These are phyloP conservation scores for Paracoccidioides brasiliensis DNA, from an alignment of 2,329 filamentous ascomycete genomes.

Conservation along the genomic window DNA sequence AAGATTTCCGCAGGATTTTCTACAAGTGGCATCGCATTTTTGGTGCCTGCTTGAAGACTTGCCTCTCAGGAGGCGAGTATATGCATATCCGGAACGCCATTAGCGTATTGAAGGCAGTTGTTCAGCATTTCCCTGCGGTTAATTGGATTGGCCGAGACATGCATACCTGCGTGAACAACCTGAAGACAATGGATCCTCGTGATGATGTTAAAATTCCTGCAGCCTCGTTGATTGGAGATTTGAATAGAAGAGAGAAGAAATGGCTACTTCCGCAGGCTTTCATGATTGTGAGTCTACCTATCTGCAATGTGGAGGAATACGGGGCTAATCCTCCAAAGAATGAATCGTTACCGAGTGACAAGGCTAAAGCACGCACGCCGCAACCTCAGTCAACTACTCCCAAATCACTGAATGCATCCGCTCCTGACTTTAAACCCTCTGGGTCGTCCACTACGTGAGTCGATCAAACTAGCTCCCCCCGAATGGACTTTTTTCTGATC, in stretches of 20 bases:
- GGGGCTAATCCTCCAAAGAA: constrained; percentile 15
- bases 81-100: constrained; percentile 98
- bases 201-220: constrained; percentile 39
- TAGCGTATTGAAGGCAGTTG: constrained; percentile 67
- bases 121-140: constrained; percentile 73
- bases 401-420: constrained; percentile 28
- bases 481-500: constrained; percentile 13
- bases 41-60: constrained; percentile 65
- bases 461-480: neutral
- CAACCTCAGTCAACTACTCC: constrained; percentile 21
- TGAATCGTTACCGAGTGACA: constrained; percentile 16
- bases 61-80: constrained; percentile 73
- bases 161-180: constrained; percentile 28
- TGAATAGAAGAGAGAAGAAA: constrained; percentile 36
- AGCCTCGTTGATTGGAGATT: constrained; percentile 36
- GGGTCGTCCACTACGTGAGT: constrained; percentile 24
- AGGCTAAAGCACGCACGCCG: constrained; percentile 18
- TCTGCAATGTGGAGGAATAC: constrained; percentile 7
- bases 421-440: constrained; percentile 29
- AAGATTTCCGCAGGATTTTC: constrained; percentile 71
- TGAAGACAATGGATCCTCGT: constrained; percentile 31
- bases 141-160: constrained; percentile 63
- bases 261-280: constrained; percentile 38
- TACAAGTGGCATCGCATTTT: constrained; percentile 85
- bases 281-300: constrained; percentile 22